Evolutionary conservation across 257 asterid species (phyloP).

Genomic region (Anisodus tanguticus): DNA sequence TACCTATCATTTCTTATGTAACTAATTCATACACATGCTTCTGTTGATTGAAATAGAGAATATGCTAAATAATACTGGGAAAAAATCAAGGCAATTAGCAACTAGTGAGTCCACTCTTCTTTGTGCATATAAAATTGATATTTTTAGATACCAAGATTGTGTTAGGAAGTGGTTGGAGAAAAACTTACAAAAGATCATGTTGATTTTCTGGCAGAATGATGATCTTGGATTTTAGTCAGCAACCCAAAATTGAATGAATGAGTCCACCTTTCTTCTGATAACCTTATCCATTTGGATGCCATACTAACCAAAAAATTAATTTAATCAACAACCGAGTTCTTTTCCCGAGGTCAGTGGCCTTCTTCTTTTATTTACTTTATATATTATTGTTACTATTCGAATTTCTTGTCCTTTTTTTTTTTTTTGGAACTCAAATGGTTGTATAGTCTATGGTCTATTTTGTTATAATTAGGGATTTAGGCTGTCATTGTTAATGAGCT

Average conservation of each 20-base stretch:
- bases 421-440: not conserved
- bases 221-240: slow-evolving; percentile 24
- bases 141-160: not conserved
- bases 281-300: slow-evolving; percentile 32
- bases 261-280: slow-evolving; percentile 16
- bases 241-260: slow-evolving; percentile 27
- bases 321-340: slow-evolving; percentile 12
- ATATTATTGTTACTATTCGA: not conserved
- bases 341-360: slow-evolving; percentile 23
- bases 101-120: not conserved
- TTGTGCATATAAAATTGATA: not conserved
- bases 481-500: not conserved
- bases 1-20: not conserved
- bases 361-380: not conserved
- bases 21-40: not conserved
- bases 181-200: not conserved
- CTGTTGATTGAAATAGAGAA: not conserved
- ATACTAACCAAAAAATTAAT: not conserved
- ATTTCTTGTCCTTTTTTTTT: not conserved
- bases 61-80: not conserved
- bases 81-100: not conserved
- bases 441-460: not conserved
- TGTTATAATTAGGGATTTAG: not conserved
- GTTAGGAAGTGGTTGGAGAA: slow-evolving; percentile 25
- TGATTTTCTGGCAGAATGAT: slow-evolving; percentile 18